These are phyloP conservation scores for Metarhizium brunneum DNA, from an alignment of 2,329 filamentous ascomycete genomes.

Conservation along the genomic window DNA sequence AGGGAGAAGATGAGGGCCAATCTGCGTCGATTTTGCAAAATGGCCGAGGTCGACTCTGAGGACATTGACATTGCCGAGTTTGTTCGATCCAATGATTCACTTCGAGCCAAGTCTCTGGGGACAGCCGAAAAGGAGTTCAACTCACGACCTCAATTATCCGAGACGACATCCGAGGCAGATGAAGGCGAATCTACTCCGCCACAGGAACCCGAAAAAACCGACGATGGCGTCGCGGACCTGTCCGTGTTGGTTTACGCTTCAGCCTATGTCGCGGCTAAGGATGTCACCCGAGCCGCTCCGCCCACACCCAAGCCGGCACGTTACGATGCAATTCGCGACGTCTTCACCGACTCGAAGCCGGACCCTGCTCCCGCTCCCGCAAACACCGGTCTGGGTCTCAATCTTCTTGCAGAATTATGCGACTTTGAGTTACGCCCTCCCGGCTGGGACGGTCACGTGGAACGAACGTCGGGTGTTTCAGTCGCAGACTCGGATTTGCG, in stretches of 20 bases:
- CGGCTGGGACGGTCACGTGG: slow-evolving; percentile 8
- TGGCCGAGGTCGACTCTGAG: slow-evolving; percentile 20
- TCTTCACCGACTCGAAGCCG: slow-evolving; percentile 29
- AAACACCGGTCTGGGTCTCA: slow-evolving; percentile 17
- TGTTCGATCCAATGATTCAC: slow-evolving; percentile 21
- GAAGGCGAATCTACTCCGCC: slow-evolving; percentile 9
- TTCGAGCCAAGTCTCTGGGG: slow-evolving; percentile 25
- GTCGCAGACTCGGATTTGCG: slow-evolving; percentile 7
- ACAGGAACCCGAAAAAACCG: slow-evolving; percentile 10
- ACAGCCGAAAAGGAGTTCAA: slow-evolving; percentile 25
- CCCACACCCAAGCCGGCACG: slow-evolving; percentile 21
- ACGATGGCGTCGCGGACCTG: slow-evolving; percentile 18
- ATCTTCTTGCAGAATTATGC: slow-evolving; percentile 26
- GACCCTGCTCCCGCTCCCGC: slow-evolving; percentile 16
- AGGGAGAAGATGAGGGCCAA: slow-evolving; percentile 24
- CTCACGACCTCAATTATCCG: slow-evolving; percentile 17
- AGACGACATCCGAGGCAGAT: slow-evolving; percentile 16
- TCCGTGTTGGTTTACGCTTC: slow-evolving; percentile 22
- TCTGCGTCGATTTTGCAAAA: slow-evolving; percentile 29
- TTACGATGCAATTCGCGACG: slow-evolving; percentile 31
- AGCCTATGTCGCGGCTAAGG: slow-evolving; percentile 21
- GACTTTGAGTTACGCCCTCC: slow-evolving; percentile 19
- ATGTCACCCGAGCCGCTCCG: slow-evolving; percentile 15
- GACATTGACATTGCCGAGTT: slow-evolving; percentile 25
- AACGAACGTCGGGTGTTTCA: neutral